Evolutionary conservation across 176 grass and related monocot genomes (phyloP).

Genomic region (Oryza glaberrima): DNA sequence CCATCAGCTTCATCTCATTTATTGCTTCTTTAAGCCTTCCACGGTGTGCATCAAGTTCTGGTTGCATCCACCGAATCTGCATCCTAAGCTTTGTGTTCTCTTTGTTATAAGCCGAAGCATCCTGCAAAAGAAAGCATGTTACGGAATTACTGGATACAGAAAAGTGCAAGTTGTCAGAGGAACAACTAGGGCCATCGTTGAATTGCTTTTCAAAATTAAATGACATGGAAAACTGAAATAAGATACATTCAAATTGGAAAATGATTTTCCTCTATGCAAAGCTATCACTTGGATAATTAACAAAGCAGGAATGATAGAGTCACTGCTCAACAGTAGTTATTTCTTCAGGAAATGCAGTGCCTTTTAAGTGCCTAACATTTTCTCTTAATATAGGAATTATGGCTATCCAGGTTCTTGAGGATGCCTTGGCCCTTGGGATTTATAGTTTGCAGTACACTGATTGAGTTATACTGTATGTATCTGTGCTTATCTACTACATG

Average conservation of each 20-base stretch:
- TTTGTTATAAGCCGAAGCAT: constrained; percentile 52
- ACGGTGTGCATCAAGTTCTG: constrained; percentile 61
- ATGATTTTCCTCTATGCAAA: not conserved
- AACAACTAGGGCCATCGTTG: not conserved
- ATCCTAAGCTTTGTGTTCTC: constrained; percentile 62
- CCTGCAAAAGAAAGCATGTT: constrained; percentile 47
- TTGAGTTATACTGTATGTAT: not conserved
- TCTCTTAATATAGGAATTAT: not conserved
- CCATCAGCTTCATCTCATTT: constrained; percentile 62
- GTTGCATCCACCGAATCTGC: constrained; percentile 44
- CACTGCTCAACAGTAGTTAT: not conserved
- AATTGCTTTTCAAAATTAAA: constrained; percentile 1
- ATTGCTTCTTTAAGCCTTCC: constrained; percentile 49
- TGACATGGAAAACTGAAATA: not conserved
- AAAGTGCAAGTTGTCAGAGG: not conserved
- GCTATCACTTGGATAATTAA: not conserved
- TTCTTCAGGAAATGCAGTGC: not conserved
- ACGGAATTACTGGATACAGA: not conserved
- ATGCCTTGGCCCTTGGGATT: not conserved
- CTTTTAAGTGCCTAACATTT: not conserved
- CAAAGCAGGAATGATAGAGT: not conserved
- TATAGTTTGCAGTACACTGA: not conserved
- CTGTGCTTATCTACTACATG: not conserved
- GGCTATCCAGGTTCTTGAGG: not conserved
- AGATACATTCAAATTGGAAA: not conserved